Evolutionary conservation across 106 monocot species (phyloP).

Genomic region (Dioscorea zingiberensis): DNA sequence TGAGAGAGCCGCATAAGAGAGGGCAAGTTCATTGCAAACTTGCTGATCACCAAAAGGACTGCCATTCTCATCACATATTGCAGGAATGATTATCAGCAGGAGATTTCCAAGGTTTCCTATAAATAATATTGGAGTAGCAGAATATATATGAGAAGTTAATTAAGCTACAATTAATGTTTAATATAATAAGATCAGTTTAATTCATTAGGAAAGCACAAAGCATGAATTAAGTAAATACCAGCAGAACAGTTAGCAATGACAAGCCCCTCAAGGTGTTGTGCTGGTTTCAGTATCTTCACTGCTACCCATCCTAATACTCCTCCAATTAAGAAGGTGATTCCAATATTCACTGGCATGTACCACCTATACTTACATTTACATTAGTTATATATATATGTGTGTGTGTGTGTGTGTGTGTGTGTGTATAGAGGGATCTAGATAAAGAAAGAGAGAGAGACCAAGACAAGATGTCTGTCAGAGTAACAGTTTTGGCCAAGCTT

Average conservation of each 20-base stretch:
- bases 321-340: slow-evolving; percentile 20
- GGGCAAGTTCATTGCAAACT: slow-evolving; percentile 7
- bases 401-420: no score
- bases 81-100: slow-evolving; percentile 25
- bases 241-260: slow-evolving; percentile 23
- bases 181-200: no score
- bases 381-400: no score
- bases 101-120: slow-evolving; percentile 36
- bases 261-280: slow-evolving; percentile 19
- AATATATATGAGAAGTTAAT: no score
- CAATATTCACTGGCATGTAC: slow-evolving; percentile 30
- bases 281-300: slow-evolving; percentile 23
- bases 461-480: not conserved
- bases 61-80: slow-evolving; percentile 21
- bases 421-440: no score
- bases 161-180: no score
- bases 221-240: no score
- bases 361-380: no score
- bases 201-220: no score
- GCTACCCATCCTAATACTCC: slow-evolving; percentile 20
- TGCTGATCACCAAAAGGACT: slow-evolving; percentile 25
- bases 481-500: not conserved
- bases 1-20: slow-evolving; percentile 36
- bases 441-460: no score
- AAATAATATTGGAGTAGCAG: not conserved